A percentile compares a stretch with the other conserved stretches of the same genome.
These are phyloP conservation scores for Ogataea nonfermentans DNA, from an alignment of 805 yeast species.

Conservation along the genomic window DNA sequence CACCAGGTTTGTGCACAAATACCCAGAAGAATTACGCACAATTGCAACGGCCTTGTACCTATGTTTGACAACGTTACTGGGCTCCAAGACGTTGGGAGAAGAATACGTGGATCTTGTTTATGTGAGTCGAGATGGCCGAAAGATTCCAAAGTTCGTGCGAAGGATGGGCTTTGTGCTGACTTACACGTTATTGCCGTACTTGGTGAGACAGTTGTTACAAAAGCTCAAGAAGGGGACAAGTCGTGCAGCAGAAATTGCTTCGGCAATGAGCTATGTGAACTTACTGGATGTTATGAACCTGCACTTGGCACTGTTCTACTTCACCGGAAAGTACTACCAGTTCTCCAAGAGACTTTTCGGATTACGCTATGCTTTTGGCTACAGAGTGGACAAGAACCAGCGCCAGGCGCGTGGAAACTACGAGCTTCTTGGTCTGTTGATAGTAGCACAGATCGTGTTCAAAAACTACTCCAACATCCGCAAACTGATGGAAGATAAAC, in stretches of 20 bases:
- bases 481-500: conserved; percentile 11
- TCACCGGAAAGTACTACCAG: conserved; percentile 78
- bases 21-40: conserved; percentile 60
- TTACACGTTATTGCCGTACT: conserved; percentile 63
- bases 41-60: conserved; percentile 62
- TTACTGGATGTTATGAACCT: conserved; percentile 57
- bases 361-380: conserved; percentile 74
- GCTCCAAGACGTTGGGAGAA: conserved; percentile 86
- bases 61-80: conserved; percentile 69
- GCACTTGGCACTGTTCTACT: conserved; percentile 80
- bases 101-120: conserved; percentile 84
- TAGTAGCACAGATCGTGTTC: conserved; percentile 51
- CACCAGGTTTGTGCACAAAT: conserved; percentile 61
- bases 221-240: conserved; percentile 13
- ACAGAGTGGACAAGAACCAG: conserved; percentile 45
- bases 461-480: conserved; percentile 39
- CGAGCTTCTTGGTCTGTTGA: conserved; percentile 67
- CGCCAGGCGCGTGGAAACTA: conserved; percentile 56
- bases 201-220: conserved; percentile 33
- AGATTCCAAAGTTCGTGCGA: conserved; percentile 43
- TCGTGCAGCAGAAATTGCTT: conserved; percentile 16
- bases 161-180: conserved; percentile 59
- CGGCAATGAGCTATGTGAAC: conserved; percentile 41
- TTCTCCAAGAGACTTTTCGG: conserved; percentile 77
- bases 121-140: conserved; percentile 51